Evolutionary conservation across 805 yeast genomes (phyloP), one percentile per base, ranked within the genome.

Genomic region (Saccharomycopsis lassenensis): DNA sequence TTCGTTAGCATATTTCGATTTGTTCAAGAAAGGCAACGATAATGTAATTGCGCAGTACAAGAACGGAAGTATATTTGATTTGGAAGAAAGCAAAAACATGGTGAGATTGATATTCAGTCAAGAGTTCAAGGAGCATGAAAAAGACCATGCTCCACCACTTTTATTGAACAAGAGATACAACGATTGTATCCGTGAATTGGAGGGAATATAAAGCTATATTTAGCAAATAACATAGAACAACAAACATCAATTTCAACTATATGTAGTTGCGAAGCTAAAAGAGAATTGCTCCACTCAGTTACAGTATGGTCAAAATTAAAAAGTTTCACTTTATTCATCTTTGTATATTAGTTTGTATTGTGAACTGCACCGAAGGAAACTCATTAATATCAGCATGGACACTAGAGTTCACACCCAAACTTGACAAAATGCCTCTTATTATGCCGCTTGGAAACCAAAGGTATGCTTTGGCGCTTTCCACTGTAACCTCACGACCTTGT

Each of bases 381-480:
- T 67, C 64, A 6, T 63, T 52, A 6, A 76, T 59, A 39, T 80
- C 89, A 2, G 85, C 82, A 3, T 65, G 63, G 2, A 83, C 84
- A 2, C 66, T 52, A 17, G 81, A 71, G 20, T 72, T 73, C 12
- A 82, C 65, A 1, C 86, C 93, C 50, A 83, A 66, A 37, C 76
- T 76, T 36, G 71, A 65, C 34, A 83, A 57, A 2, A 77, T 73
- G 1, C 94, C 94, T 40, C 84, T 61, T 10, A 83, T 76, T 3
- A 83, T 56, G 0, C 94, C 94, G 48, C 80, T 68, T 0, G 91
- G 84, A 39, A 78, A 74, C 74, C 79, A 77, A 32, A 80, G 51
- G 46, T 71, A 77, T 24, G 63, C 57, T 38, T 60, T 60, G 1
- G 69, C 59, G 45, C 65, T 69, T 26, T 52, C 45, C 8, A 64